Conservation (phyloP, 176 grass and related monocot species). For the Oryza nivara region DNA sequence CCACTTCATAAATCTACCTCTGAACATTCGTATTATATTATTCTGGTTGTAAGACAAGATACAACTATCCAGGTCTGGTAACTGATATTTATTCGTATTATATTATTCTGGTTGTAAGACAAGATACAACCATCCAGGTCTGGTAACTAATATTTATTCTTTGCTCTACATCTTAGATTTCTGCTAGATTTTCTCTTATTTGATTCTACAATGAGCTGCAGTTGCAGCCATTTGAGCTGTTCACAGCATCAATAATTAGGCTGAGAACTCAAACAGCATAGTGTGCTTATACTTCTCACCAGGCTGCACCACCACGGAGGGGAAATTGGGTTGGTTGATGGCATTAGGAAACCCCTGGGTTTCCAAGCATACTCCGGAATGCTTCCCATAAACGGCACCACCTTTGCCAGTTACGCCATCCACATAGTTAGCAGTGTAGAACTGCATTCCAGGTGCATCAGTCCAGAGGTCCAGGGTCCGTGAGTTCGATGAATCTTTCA, state of each 20-base stretch:
- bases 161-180: slow-evolving; percentile 6
- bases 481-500: slow-evolving; percentile 58
- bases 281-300: slow-evolving; percentile 81
- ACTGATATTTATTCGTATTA: slow-evolving; percentile 9
- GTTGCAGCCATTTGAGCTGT: slow-evolving; percentile 17
- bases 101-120: background rate
- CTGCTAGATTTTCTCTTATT: slow-evolving; percentile 31
- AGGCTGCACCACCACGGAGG: slow-evolving; percentile 62
- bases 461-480: slow-evolving; percentile 69
- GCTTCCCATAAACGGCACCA: slow-evolving; percentile 63
- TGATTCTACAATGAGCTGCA: slow-evolving; percentile 20
- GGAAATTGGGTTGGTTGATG: slow-evolving; percentile 77
- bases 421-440: slow-evolving; percentile 82
- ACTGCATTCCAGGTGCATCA: slow-evolving; percentile 79
- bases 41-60: slow-evolving; percentile 9
- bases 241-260: slow-evolving; percentile 22
- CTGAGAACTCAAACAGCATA: slow-evolving; percentile 77
- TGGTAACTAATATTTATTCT: slow-evolving; percentile 13
- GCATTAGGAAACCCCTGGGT: slow-evolving; percentile 96
- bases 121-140: background rate
- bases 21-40: slow-evolving; percentile 4
- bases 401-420: slow-evolving; percentile 67
- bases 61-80: background rate
- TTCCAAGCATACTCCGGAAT: slow-evolving; percentile 81
- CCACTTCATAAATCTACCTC: background rate